A percentile compares a stretch with the other conserved stretches of the same genome.
Conservation (phyloP, 495 filamentous ascomycete species). For the Xylaria telfairii region DNA sequence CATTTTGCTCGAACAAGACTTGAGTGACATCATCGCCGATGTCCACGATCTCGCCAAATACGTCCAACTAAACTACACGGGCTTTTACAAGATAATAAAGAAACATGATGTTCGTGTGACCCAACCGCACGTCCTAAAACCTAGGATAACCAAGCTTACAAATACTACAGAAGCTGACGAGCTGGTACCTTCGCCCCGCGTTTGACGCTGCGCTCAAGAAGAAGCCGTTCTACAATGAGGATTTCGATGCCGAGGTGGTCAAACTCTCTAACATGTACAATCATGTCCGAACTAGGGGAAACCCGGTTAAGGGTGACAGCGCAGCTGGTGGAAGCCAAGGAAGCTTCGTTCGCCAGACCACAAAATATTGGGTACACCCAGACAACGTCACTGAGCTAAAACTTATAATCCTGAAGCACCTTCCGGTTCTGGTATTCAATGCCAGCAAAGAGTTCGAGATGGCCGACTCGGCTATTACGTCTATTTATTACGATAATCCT, state of each 20-base stretch:
- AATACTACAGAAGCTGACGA: slow-evolving; percentile 78
- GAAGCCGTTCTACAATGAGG: slow-evolving; percentile 97
- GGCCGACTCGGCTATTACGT: slow-evolving; percentile 91
- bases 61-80: slow-evolving; percentile 97
- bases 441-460: slow-evolving; percentile 93
- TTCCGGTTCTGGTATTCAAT: slow-evolving; percentile 97
- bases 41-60: slow-evolving; percentile 99
- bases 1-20: slow-evolving; percentile 87
- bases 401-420: slow-evolving; percentile 95
- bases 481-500: slow-evolving; percentile 96
- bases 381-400: slow-evolving; percentile 99
- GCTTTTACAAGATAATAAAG: slow-evolving; percentile 99
- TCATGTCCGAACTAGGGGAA: slow-evolving; percentile 87
- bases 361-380: slow-evolving; percentile 99
- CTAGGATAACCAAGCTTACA: slow-evolving; percentile 33
- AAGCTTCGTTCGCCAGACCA: slow-evolving; percentile 96
- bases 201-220: slow-evolving; percentile 92
- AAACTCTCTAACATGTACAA: slow-evolving; percentile 97
- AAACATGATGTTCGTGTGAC: slow-evolving; percentile 86
- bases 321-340: slow-evolving; percentile 90
- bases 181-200: slow-evolving; percentile 90
- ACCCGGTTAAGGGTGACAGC: slow-evolving; percentile 89
- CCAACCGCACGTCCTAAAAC: not conserved
- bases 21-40: slow-evolving; percentile 98
- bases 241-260: slow-evolving; percentile 95